Evolutionary conservation across 2,329 filamentous ascomycete species (phyloP).

Genomic region (Alternaria gansuensis): DNA sequence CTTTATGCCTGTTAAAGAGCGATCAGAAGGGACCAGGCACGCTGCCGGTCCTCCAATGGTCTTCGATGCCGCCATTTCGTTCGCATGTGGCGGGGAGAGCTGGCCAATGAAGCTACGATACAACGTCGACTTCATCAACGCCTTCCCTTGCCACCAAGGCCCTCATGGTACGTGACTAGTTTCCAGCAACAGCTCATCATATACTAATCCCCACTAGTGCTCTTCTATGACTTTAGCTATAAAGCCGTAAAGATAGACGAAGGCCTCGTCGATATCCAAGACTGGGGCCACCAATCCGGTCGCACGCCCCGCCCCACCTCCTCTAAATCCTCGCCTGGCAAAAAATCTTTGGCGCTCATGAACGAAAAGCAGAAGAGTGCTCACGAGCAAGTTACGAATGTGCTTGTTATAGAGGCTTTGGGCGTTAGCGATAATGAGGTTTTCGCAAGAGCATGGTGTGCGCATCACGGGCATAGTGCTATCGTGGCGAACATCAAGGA

Average conservation of each 20-base stretch:
- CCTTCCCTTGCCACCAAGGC: constrained; percentile 54
- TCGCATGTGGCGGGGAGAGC: constrained; percentile 53
- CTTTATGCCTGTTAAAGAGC: constrained; percentile 61
- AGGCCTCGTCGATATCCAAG: constrained; percentile 67
- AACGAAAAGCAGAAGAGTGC: constrained; percentile 33
- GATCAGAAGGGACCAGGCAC: constrained; percentile 38
- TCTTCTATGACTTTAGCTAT: constrained; percentile 76
- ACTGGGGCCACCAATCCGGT: constrained; percentile 65
- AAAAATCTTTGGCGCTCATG: constrained; percentile 43
- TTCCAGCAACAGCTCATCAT: no score
- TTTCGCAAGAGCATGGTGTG: constrained; percentile 78
- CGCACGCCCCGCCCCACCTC: constrained; percentile 42
- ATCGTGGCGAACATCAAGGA: constrained; percentile 73
- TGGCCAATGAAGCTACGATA: constrained; percentile 53
- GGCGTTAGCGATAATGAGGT: constrained; percentile 80
- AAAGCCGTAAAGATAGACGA: constrained; percentile 68
- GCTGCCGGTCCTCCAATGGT: constrained; percentile 45
- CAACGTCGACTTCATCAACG: constrained; percentile 55
- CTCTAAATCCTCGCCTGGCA: constrained; percentile 45
- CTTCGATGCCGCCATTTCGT: constrained; percentile 53
- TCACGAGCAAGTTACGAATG: constrained; percentile 63
- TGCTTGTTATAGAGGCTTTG: constrained; percentile 76
- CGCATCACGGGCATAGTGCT: constrained; percentile 76
- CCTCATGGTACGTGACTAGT: constrained; percentile 48
- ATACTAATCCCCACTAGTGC: constrained; percentile 53